phyloP scores from a whole-genome alignment of 352 stramenopile species.

The Phytopythium vexans region DNA sequence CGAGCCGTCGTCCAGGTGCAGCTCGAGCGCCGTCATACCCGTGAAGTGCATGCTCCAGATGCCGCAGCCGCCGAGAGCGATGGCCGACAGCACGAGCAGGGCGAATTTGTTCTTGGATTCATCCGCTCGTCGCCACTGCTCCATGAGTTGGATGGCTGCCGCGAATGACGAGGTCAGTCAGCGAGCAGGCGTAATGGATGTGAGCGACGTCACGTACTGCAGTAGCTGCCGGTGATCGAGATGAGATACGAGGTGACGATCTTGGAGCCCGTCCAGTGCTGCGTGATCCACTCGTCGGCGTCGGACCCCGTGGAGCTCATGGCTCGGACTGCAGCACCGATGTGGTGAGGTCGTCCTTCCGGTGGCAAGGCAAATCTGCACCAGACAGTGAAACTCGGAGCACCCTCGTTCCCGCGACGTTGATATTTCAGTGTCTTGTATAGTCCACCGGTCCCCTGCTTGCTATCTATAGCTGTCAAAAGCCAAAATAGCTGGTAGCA shows the following conservation, averaged over 20 bases:
- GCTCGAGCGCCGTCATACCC: conserved; percentile 49
- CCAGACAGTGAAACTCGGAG: no score
- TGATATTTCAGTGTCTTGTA: no score
- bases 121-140: conserved; percentile 48
- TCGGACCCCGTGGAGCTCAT: no score
- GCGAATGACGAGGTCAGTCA: not conserved
- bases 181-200: not conserved
- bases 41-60: conserved; percentile 74
- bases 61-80: conserved; percentile 46
- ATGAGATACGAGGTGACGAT: conserved; percentile 53
- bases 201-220: conserved; percentile 28
- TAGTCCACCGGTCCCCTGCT: no score
- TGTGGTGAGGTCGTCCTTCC: no score
- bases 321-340: no score
- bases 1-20: conserved; percentile 28
- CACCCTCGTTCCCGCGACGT: no score
- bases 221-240: conserved; percentile 60
- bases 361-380: no score
- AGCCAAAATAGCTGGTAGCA: no score
- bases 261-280: conserved; percentile 43
- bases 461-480: no score
- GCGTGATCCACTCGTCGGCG: conserved; percentile 11
- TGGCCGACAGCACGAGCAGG: conserved; percentile 33
- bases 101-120: conserved; percentile 21
- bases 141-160: conserved; percentile 68